Base-by-base conservation (phyloP, 2,329 filamentous ascomycete species). In the Periconia macrospinosa region DNA sequence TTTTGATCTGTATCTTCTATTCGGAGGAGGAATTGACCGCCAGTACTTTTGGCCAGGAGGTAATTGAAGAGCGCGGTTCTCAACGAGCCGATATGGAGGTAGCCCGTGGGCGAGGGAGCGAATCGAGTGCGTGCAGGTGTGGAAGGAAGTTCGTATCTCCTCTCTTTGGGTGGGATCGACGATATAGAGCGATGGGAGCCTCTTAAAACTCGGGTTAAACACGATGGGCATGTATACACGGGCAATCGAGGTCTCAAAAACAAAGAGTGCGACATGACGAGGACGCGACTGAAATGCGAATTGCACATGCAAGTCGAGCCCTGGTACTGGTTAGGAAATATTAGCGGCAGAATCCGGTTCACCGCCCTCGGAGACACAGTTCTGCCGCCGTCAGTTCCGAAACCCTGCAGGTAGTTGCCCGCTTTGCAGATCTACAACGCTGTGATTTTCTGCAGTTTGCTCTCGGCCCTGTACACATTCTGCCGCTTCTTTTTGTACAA, bases 1-100 rank as follows among this genome's bases (percentile, higher is more conserved):
- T 88, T 91, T 81, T 91, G 90, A 75, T 97, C 94, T 5, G 94
- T 99, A 72, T 99, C 94, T 77, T 99, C 94, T 58, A 99, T 86
- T 10, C 94, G 86, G 47, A 99, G 78, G 11, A 99, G 76, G 66
- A 99, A 99, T 71, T 96, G 89, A 7, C 94, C 94, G 5, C 89
- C 87, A 0, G 94, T 96, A 2, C 88, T 86, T 66, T 87, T 90
- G 0, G 94, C 92, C n/a, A 96, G 81, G 5, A 99, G 79, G 62
- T 93, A 97, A 68, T 96, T 97, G 78, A 92, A 97, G n/a, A 99
- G 76, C 0, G 95, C 95, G 0, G 94, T 99, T 54, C 94, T 83
- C 35, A 99, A 75, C 0, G 92, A 96, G 3, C 94, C 94, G 13
- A 99, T 80, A 75, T 99, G 94, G 20, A 99, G 81, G 66, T 93